Evolutionary conservation across 2,329 filamentous ascomycete genomes (phyloP).

Genomic region (Lecanicillium sp.): DNA sequence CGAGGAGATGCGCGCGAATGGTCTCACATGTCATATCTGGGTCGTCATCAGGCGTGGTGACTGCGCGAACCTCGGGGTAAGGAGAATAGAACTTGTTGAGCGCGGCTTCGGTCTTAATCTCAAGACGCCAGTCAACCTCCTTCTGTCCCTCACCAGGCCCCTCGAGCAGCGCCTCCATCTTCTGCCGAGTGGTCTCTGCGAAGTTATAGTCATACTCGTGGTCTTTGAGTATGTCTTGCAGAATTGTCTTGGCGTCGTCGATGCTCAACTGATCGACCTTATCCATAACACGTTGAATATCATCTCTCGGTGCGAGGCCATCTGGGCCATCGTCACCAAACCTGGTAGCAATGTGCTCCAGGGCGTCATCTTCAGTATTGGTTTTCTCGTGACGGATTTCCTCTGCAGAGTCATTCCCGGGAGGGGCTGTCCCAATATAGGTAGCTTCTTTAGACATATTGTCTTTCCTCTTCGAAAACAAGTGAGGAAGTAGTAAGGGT

Average conservation of each 20-base stretch:
- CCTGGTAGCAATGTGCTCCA: neutral
- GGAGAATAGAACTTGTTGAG: neutral
- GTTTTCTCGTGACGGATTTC: too few relatives aligned
- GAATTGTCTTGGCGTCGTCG: constrained; percentile 11
- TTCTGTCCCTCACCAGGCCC: constrained; percentile 11
- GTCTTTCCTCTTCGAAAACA: too few relatives aligned
- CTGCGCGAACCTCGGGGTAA: neutral
- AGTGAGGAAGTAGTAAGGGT: too few relatives aligned
- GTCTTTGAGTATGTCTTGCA: constrained; percentile 10
- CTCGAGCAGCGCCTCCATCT: constrained; percentile 9
- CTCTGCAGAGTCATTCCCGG: too few relatives aligned
- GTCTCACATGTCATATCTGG: too few relatives aligned
- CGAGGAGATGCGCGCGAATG: too few relatives aligned
- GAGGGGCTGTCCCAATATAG: too few relatives aligned
- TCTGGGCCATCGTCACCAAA: constrained; percentile 4
- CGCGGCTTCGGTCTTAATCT: neutral
- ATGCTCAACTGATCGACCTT: constrained; percentile 13
- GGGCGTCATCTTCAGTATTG: too few relatives aligned
- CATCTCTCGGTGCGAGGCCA: constrained; percentile 13
- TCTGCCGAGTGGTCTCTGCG: constrained; percentile 10
- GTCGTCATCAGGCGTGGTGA: neutral
- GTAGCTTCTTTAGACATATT: too few relatives aligned
- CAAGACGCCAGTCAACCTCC: neutral
- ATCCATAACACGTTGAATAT: constrained; percentile 15
- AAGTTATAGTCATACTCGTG: constrained; percentile 17